Evolutionary conservation across 164 flowering plant genomes (phyloP).

Genomic region (Protea cynaroides): DNA sequence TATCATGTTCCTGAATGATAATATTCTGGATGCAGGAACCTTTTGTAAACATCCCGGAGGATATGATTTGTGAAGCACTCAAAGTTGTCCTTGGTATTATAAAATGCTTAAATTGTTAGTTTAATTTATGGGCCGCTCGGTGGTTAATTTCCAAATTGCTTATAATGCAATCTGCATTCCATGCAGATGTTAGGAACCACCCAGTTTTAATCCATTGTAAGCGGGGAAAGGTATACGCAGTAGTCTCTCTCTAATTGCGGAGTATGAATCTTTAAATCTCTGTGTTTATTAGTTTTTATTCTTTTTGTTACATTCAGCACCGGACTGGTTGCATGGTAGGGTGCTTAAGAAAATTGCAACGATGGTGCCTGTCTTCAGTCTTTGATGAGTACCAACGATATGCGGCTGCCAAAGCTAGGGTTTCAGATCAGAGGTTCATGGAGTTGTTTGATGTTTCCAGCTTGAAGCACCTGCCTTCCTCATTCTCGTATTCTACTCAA

Average conservation of each 20-base stretch:
- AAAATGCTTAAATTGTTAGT: background rate
- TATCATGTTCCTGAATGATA: background rate
- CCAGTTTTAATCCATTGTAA: conserved; percentile 80
- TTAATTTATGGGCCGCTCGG: background rate
- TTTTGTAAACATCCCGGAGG: conserved; percentile 70
- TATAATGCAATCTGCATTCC: background rate
- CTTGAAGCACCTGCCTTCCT: conserved; percentile 45
- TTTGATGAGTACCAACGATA: conserved; percentile 77
- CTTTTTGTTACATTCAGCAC: conserved; percentile 39
- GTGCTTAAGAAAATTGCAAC: conserved; percentile 67
- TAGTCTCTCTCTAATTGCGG: background rate
- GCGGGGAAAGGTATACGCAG: conserved; percentile 58
- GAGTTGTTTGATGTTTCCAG: conserved; percentile 63
- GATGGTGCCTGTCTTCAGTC: conserved; percentile 71
- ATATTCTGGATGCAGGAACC: conserved; percentile 53
- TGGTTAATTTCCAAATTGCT: background rate
- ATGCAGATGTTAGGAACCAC: conserved; percentile 55
- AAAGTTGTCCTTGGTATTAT: conserved; percentile 59
- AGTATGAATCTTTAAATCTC: background rate
- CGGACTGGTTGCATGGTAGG: conserved; percentile 84
- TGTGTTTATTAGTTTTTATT: background rate
- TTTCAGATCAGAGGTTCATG: conserved; percentile 72
- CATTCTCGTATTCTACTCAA: conserved; percentile 37
- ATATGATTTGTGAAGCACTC: conserved; percentile 65
- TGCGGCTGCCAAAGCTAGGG: conserved; percentile 77